Base-by-base conservation (phyloP, 2,329 filamentous ascomycete genomes). In the Tolypocladium tundrense region DNA sequence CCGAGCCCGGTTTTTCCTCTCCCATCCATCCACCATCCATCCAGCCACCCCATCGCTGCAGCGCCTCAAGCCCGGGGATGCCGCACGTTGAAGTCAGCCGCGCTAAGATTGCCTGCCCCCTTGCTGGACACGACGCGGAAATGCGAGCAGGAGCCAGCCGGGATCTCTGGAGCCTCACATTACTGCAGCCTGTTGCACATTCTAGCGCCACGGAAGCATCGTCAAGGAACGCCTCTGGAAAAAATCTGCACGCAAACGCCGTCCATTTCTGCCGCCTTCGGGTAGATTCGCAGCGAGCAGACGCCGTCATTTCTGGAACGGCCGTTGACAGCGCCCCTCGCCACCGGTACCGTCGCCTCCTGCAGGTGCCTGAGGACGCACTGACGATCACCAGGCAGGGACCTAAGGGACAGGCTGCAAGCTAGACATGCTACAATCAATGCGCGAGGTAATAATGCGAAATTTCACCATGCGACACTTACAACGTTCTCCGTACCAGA, bases 1-100 rank as follows among this genome's bases (percentile, higher is more conserved):
- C 45, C 45, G 45, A 50, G 45, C 45, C 45, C 45, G 14, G 45
- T 50, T 50, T 50, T 50, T 4, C 43, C 43, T 16, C 21, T 24
- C 43, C 13, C 24, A 48, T 7, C 14, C 45, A 50, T 33, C 45
- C 45, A 16, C 19, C 14, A 9, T 9, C 27, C 45, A 4, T 19
- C 45, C 45, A 50, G 6, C 45, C 45, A 33, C 1, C 43, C 21
- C 27, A n/a, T 19, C 14, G 27, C 24, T 19, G 24, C 27, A 33
- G 45, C n/a, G 37, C 53, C 40, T 6, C 27, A 24, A 43, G 54
- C 35, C 41, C 54, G 54, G 54, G 54, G 41, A 55, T 60, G 58
- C 60, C 60, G 55, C 60, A 57, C 52, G 54, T 57, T 58, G 58
- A 58, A 54, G 60, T 57, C 60, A 59, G 56, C 19, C 19, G 24